Evolutionary conservation across 257 asterid genomes (phyloP).

Genomic region (Penstemon barbatus): DNA sequence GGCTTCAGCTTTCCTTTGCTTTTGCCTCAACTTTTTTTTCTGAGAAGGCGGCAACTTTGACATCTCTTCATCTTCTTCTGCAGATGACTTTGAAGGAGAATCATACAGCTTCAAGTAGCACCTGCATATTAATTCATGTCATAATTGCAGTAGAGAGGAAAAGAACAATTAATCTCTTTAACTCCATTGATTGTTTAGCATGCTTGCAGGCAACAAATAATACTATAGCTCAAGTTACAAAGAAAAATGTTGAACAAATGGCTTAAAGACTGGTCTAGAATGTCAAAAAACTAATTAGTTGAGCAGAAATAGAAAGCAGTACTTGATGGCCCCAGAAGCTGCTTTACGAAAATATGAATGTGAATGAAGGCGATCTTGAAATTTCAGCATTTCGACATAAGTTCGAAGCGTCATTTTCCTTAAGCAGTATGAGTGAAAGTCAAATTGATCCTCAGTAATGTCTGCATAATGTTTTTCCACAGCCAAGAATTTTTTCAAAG

Average conservation of each 20-base stretch:
- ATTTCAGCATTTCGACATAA: conserved; percentile 88
- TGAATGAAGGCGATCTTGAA: conserved; percentile 92
- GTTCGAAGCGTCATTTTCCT: conserved; percentile 97
- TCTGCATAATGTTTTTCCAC: conserved; percentile 97
- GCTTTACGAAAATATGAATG: conserved; percentile 91
- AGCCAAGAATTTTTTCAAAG: conserved; percentile 94
- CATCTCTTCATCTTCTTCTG: conserved; percentile 86
- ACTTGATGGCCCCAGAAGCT: conserved; percentile 89
- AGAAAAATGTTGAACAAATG: conserved; percentile 8
- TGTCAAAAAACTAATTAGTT: conserved; percentile 12
- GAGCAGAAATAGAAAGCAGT: conserved; percentile 28
- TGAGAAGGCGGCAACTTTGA: conserved; percentile 85
- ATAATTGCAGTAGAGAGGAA: conserved; percentile 13
- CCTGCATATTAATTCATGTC: conserved; percentile 47
- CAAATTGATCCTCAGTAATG: conserved; percentile 94
- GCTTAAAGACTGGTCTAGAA: conserved; percentile 9
- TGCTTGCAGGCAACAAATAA: conserved; percentile 1
- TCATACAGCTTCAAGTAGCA: conserved; percentile 90
- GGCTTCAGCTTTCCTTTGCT: conserved; percentile 95
- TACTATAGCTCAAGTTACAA: background rate
- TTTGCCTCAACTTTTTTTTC: conserved; percentile 93
- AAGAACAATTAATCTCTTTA: no score
- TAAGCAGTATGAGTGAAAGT: conserved; percentile 95
- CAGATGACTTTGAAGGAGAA: conserved; percentile 78
- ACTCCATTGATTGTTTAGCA: conserved; percentile 6